phyloP scores from a whole-genome alignment of 306 rosid genomes.

The Malus sylvestris region DNA sequence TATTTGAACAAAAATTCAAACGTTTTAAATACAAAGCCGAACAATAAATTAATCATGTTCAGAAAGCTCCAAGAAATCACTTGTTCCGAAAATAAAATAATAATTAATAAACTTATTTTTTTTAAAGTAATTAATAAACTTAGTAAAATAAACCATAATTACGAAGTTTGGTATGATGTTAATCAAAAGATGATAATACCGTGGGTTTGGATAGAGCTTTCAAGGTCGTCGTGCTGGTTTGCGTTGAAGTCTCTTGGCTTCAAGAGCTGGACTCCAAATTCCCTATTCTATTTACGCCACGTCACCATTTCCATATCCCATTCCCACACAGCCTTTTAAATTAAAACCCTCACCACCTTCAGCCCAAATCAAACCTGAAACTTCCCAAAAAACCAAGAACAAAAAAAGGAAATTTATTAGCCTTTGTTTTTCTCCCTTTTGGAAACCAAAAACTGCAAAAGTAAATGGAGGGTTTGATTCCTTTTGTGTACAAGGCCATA shows the following conservation, averaged over 20 bases:
- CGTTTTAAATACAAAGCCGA: neutral
- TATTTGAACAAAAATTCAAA: neutral
- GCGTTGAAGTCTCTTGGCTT: slow-evolving; percentile 54
- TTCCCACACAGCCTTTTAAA: neutral
- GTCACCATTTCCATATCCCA: neutral
- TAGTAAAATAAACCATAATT: neutral
- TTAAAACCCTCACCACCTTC: slow-evolving; percentile 28
- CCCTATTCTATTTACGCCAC: slow-evolving; percentile 42
- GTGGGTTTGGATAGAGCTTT: slow-evolving; percentile 48
- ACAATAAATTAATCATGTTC: neutral
- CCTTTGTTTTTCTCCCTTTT: slow-evolving; percentile 7
- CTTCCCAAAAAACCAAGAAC: neutral
- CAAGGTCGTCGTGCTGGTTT: slow-evolving; percentile 42
- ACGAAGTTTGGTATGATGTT: slow-evolving; percentile 31
- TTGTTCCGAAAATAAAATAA: neutral
- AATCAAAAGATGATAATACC: neutral
- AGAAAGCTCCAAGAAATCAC: neutral
- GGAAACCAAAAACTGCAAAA: too few species aligned
- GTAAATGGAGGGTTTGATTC: slow-evolving; percentile 86
- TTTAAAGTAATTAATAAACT: neutral
- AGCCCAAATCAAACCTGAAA: slow-evolving; percentile 21
- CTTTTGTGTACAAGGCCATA: slow-evolving; percentile 70
- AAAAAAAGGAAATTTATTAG: neutral
- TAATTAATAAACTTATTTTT: neutral
- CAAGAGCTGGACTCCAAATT: slow-evolving; percentile 48